Percentiles rank a stretch among this genome's conserved stretches.
These are phyloP conservation scores for Lentinula lateritia DNA, from an alignment of 768 basidiomycete genomes.

Conservation along the genomic window DNA sequence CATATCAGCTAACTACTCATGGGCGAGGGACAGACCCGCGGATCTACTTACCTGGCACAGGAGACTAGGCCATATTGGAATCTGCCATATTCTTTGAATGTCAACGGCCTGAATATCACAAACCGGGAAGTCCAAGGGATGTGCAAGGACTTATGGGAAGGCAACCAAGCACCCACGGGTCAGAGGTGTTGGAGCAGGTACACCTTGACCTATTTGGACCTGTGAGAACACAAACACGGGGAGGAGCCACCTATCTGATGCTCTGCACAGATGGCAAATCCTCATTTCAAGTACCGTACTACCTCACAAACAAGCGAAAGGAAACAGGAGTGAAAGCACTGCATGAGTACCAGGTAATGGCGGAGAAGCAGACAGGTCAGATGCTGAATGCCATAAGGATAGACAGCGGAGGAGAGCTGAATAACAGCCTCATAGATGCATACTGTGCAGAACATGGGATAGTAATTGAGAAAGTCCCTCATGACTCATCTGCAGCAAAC, in stretches of 20 bases:
- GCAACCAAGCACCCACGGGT: conserved; percentile 14
- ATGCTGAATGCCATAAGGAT: no score
- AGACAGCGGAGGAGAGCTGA: no score
- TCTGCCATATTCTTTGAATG: conserved; percentile 10
- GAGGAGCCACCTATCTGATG: conserved; percentile 19
- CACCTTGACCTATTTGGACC: conserved; percentile 23
- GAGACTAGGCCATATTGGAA: conserved; percentile 10
- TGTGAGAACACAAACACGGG: conserved; percentile 8
- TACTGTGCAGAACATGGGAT: conserved; percentile 17
- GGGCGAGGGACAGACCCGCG: neutral
- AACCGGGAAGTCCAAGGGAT: neutral
- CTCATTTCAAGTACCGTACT: conserved; percentile 10
- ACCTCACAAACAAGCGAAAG: conserved; percentile 18
- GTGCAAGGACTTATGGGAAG: conserved; percentile 23
- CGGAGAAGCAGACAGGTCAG: conserved; percentile 18
- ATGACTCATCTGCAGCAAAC: no score
- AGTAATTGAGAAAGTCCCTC: no score
- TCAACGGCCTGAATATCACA: conserved; percentile 15
- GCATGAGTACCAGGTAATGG: conserved; percentile 7
- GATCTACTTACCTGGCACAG: neutral
- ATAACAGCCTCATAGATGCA: conserved; percentile 15
- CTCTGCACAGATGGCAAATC: conserved; percentile 16
- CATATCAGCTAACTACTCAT: no score
- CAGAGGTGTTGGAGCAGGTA: conserved; percentile 10
- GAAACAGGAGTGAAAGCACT: conserved; percentile 13